phyloP scores from a whole-genome alignment of 2,329 filamentous ascomycete species.

The Neofusicoccum laricinum region DNA sequence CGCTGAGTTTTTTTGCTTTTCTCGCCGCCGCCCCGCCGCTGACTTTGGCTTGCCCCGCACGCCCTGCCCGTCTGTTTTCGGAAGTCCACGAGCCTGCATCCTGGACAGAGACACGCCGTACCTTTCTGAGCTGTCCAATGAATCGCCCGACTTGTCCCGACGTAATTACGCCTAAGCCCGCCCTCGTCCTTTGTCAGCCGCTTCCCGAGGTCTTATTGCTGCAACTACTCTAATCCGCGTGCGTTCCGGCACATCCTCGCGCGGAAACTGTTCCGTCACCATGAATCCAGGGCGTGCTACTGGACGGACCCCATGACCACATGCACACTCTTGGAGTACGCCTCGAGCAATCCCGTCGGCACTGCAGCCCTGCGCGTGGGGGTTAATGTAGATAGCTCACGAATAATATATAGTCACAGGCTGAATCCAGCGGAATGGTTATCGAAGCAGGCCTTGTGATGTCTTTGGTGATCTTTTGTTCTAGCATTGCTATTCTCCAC shows the following conservation, averaged over 20 bases:
- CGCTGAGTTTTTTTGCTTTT: neutral
- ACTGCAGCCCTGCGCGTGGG: neutral
- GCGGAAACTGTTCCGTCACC: neutral
- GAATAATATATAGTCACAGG: neutral
- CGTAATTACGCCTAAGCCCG: neutral
- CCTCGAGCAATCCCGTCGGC: neutral
- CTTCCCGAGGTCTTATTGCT: slow-evolving; percentile 5
- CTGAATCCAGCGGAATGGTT: neutral
- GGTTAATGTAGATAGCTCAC: neutral
- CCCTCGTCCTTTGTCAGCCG: neutral
- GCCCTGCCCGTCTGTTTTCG: neutral
- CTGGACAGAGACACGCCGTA: neutral
- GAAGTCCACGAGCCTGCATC: neutral
- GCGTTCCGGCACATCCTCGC: neutral
- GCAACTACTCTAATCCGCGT: neutral
- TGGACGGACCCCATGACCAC: neutral
- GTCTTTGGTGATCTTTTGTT: neutral
- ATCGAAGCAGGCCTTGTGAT: neutral
- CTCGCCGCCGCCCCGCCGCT: neutral
- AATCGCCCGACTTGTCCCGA: neutral
- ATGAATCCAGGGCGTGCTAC: neutral
- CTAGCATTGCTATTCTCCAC: neutral
- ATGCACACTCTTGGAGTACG: neutral
- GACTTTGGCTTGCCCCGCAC: neutral
- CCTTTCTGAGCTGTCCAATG: neutral